Evolutionary conservation across 1,284 basidiomycete genomes (phyloP).

Genomic region (Sanguinoderma infundibulare): DNA sequence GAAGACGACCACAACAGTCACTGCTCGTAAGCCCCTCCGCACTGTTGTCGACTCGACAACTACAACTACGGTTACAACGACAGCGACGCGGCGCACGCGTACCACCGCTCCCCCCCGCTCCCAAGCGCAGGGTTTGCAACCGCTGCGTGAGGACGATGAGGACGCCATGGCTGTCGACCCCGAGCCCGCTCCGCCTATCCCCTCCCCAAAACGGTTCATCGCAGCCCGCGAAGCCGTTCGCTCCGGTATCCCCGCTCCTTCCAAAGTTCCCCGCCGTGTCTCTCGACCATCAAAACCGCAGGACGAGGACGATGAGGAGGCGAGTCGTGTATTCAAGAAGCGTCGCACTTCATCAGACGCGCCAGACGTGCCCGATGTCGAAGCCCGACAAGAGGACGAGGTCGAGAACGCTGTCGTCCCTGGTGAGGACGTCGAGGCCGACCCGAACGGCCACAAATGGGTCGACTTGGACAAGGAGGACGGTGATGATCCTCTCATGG

Average conservation of each 20-base stretch:
- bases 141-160: conserved; percentile 43
- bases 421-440: conserved; percentile 47
- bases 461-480: conserved; percentile 94
- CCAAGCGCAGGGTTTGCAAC: conserved; percentile 10
- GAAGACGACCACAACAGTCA: conserved; percentile 42
- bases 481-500: conserved; percentile 95
- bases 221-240: conserved; percentile 32
- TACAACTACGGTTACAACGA: conserved; percentile 37
- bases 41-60: conserved; percentile 31
- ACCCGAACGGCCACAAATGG: conserved; percentile 70
- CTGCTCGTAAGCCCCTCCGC: conserved; percentile 29
- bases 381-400: conserved; percentile 38
- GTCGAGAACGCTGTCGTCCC: conserved; percentile 39
- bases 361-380: conserved; percentile 65
- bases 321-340: conserved; percentile 66
- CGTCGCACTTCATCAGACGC: conserved; percentile 72
- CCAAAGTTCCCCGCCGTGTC: conserved; percentile 24
- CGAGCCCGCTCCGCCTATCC: conserved; percentile 27
- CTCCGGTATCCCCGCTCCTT: conserved; percentile 14
- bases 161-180: conserved; percentile 59
- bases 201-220: conserved; percentile 34
- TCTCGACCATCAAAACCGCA: conserved; percentile 23
- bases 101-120: conserved; percentile 15
- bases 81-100: conserved; percentile 34
- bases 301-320: conserved; percentile 45